A percentile compares a stretch with the other conserved stretches of the same genome.
These are phyloP conservation scores for Cryptococcus maquisensis DNA, from an alignment of 1,284 basidiomycete species.

Conservation along the genomic window DNA sequence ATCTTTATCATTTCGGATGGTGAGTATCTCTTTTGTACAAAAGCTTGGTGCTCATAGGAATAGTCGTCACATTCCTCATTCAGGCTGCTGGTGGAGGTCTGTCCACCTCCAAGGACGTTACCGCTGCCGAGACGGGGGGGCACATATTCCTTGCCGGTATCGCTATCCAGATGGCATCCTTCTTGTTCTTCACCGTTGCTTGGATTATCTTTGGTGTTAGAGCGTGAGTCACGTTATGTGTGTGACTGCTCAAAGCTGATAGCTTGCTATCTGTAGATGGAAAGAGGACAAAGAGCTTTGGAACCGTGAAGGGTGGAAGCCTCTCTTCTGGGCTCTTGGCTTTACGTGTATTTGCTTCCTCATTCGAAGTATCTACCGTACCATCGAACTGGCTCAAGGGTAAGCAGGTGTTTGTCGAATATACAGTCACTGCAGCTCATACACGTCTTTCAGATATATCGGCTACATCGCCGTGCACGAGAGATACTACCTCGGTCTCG, in stretches of 20 bases:
- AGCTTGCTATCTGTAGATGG: conserved; percentile 12
- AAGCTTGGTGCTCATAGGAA: conserved; percentile 17
- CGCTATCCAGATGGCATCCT: conserved; percentile 61
- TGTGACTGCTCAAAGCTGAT: background rate
- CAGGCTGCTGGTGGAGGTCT: conserved; percentile 54
- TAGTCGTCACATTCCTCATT: conserved; percentile 64
- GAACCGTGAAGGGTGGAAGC: conserved; percentile 58
- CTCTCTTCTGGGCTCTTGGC: conserved; percentile 55
- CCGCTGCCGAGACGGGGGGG: conserved; percentile 32
- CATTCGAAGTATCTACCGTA: conserved; percentile 65
- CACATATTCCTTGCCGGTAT: conserved; percentile 65
- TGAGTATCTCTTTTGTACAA: conserved; percentile 38
- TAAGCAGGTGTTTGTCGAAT: conserved; percentile 7
- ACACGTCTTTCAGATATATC: conserved; percentile 42
- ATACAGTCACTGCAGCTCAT: background rate
- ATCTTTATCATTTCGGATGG: conserved; percentile 54
- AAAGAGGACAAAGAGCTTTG: conserved; percentile 54
- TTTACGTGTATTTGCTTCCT: conserved; percentile 65
- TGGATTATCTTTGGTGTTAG: conserved; percentile 59
- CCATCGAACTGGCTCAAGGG: conserved; percentile 63
- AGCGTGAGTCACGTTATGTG: conserved; percentile 42
- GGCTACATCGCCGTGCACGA: conserved; percentile 62
- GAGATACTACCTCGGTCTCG: conserved; percentile 62
- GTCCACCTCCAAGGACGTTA: conserved; percentile 34
- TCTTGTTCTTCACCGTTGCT: conserved; percentile 59